Evolutionary conservation across 176 grass and related monocot genomes (phyloP), one percentile per base, ranked within the genome.

Genomic region (Aegilops longissima): DNA sequence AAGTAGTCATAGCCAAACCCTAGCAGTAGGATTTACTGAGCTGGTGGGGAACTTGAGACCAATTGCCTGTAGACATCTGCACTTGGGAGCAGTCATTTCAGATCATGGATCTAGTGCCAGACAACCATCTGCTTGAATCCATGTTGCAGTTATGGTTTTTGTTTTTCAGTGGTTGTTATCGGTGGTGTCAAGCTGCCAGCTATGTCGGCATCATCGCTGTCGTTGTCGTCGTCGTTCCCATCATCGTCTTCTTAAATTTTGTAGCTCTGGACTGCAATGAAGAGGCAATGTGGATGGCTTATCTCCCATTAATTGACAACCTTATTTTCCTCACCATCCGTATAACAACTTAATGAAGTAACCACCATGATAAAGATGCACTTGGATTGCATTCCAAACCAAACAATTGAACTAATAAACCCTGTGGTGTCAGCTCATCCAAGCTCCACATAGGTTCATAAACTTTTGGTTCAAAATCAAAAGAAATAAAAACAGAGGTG

Each of bases 51-150:
- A 31, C 49, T 9, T 34, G 65, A 30, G 63, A 12, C 39, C 21
- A 13, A 5, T 79, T 63, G 25, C 20, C 59, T 44, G 70, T 76
- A 62, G 49, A 18, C 0, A 59, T 1, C 24, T 20, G 72, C 47
- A 78, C 47, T 17, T 70, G 24, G 77, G 20, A 49, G 73, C 9
- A 87, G 77, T 61, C 71, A 6, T 73, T 84, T 72, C 74, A 36
- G 65, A 64, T 36, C 10, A 56, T n/a, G 54, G 74, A 72, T 77
- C 33, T 66, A 31, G 11, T 13, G 20, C 9, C 11, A 58, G 34
- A 56, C 62, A 68, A n/a, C 76, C 14, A 66, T 61, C 49, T 12
- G 10, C 16, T 33, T 47, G 38, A 23, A 59, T 21, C 8, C 62
- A 18, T 6, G 29, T 12, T 75, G 58, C 29, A 51, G n/a, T 80